Evolutionary conservation across 108 stramenopile genomes (phyloP).

Genomic region (Cyclostephanos tholiformis): DNA sequence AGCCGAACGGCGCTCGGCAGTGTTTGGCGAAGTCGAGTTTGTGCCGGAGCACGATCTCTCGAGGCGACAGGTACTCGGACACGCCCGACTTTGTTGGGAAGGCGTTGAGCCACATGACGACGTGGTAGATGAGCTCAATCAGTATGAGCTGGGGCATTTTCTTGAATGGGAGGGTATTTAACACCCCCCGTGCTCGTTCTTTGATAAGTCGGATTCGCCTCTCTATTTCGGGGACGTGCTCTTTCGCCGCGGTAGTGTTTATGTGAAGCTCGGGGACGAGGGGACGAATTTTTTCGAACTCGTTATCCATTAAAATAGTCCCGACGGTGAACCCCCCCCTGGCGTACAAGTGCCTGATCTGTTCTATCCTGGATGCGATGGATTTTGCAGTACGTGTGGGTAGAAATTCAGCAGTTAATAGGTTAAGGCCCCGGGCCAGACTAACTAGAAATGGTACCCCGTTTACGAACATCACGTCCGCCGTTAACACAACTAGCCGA

Average conservation of each 20-base stretch:
- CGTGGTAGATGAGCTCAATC: not conserved
- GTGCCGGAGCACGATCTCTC: too few relatives aligned
- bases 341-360: not conserved
- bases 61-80: too few relatives aligned
- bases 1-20: not conserved
- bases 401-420: not conserved
- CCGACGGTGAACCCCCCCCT: not conserved
- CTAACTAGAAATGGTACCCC: conserved; percentile 35
- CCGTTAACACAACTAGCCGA: not conserved
- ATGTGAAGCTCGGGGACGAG: too few relatives aligned
- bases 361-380: not conserved
- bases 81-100: too few relatives aligned
- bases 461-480: too few relatives aligned
- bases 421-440: conserved; percentile 3
- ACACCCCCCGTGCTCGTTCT: not conserved
- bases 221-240: too few relatives aligned
- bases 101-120: not conserved
- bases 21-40: too few relatives aligned
- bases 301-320: not conserved
- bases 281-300: too few relatives aligned
- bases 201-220: too few relatives aligned
- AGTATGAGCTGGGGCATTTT: not conserved
- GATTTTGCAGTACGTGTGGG: not conserved
- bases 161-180: not conserved
- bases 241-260: too few relatives aligned